Evolutionary conservation across 345 rosid species (phyloP).

Genomic region (Punica granatum): DNA sequence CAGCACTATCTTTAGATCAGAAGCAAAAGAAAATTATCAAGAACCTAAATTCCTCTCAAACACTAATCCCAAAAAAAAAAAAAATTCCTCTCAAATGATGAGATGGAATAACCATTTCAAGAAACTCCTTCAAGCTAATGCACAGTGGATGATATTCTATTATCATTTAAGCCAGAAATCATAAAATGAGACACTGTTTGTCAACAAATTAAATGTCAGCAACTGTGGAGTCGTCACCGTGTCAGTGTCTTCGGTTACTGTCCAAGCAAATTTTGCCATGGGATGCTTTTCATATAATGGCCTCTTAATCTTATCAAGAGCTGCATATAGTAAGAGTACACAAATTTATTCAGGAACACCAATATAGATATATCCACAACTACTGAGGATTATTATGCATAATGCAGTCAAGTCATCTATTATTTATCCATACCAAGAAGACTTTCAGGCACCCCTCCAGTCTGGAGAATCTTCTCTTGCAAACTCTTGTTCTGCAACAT

Average conservation of each 20-base stretch:
- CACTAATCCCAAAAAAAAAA: no score
- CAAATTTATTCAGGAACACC: not conserved
- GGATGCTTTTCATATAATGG: conserved; percentile 96
- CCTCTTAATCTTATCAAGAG: conserved; percentile 74
- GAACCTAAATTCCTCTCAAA: not conserved
- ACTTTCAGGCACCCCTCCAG: conserved; percentile 54
- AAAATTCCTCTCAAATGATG: no score
- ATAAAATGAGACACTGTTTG: not conserved
- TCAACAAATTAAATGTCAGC: not conserved
- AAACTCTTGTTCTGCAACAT: conserved; percentile 52
- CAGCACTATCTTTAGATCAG: not conserved
- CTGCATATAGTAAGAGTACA: conserved; percentile 30
- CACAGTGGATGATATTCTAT: not conserved
- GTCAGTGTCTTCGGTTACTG: conserved; percentile 73
- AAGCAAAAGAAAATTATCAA: not conserved
- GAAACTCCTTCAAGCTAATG: not conserved
- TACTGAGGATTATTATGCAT: not conserved
- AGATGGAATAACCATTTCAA: not conserved
- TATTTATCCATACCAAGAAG: conserved; percentile 47
- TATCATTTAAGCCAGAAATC: not conserved
- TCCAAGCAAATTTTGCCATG: conserved; percentile 89
- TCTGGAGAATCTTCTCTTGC: conserved; percentile 55
- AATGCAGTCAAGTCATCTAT: not conserved
- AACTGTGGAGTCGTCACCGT: conserved; percentile 31
- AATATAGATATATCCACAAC: not conserved